Percentiles rank a stretch among this genome's conserved stretches.
Conservation (phyloP, 805 yeast species). For the Tetrapisispora taiwanensis region DNA sequence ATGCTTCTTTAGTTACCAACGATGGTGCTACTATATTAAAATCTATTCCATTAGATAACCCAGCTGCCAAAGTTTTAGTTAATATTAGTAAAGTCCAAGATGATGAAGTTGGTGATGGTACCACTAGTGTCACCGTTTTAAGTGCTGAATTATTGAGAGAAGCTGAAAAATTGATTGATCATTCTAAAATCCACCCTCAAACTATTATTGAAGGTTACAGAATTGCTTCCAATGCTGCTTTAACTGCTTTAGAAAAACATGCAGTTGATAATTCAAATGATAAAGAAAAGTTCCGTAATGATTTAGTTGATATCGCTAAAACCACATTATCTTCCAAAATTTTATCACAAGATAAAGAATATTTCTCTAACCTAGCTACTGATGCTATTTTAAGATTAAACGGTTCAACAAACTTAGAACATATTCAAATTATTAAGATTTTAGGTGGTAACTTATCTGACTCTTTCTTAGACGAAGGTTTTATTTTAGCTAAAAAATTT, state of each 20-base stretch:
- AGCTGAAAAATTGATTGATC: slow-evolving; percentile 86
- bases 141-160: slow-evolving; percentile 88
- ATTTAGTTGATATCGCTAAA: slow-evolving; percentile 76
- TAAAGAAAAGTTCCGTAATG: slow-evolving; percentile 54
- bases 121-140: slow-evolving; percentile 88
- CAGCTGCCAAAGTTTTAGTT: slow-evolving; percentile 93
- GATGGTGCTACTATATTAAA: slow-evolving; percentile 97
- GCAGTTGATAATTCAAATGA: slow-evolving; percentile 66
- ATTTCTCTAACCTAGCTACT: slow-evolving; percentile 83
- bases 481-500: slow-evolving; percentile 80
- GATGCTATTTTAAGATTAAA: slow-evolving; percentile 84
- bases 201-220: slow-evolving; percentile 94
- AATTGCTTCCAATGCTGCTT: slow-evolving; percentile 78
- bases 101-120: slow-evolving; percentile 97
- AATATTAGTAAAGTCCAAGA: slow-evolving; percentile 95
- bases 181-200: slow-evolving; percentile 86
- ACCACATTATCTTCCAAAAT: slow-evolving; percentile 92
- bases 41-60: slow-evolving; percentile 89
- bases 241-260: slow-evolving; percentile 61
- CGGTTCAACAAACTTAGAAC: slow-evolving; percentile 80
- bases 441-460: slow-evolving; percentile 88
- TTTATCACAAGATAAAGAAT: slow-evolving; percentile 86
- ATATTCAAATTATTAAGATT: slow-evolving; percentile 87
- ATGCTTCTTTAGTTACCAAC: slow-evolving; percentile 75
- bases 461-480: slow-evolving; percentile 93